Evolutionary conservation across 2,329 filamentous ascomycete genomes (phyloP).

Genomic region (Thielaviopsis musarum): DNA sequence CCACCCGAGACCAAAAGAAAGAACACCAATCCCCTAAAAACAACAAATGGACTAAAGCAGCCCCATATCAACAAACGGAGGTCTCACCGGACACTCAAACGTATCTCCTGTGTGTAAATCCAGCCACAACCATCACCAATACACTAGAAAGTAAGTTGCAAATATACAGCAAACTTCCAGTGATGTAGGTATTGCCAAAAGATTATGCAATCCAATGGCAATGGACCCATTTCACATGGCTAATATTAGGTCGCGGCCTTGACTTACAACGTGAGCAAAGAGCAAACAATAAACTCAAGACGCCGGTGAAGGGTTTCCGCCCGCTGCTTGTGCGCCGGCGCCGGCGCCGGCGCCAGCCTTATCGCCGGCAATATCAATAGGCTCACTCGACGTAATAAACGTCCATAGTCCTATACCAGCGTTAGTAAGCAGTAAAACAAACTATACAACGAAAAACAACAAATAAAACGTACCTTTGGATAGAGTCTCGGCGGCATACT

Average conservation of each 20-base stretch:
- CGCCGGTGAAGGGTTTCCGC: neutral
- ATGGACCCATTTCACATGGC: too few relatives aligned
- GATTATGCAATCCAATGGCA: too few relatives aligned
- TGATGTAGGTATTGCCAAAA: too few relatives aligned
- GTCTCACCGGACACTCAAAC: too few relatives aligned
- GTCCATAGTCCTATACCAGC: slow-evolving; percentile 9
- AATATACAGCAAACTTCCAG: too few relatives aligned
- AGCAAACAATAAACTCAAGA: neutral
- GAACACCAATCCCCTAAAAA: neutral
- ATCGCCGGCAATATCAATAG: slow-evolving; percentile 1
- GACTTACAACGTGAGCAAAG: neutral
- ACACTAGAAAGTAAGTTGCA: too few relatives aligned
- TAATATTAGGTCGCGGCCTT: too few relatives aligned
- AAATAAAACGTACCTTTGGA: slow-evolving; percentile 48
- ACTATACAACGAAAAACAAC: neutral
- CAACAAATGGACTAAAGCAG: neutral
- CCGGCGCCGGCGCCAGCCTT: neutral
- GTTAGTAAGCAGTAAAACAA: neutral
- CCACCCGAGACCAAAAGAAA: neutral
- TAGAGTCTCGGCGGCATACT: slow-evolving; percentile 84
- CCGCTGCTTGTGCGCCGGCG: neutral
- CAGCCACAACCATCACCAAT: too few relatives aligned
- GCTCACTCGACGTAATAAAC: slow-evolving; percentile 10
- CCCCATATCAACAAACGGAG: too few relatives aligned
- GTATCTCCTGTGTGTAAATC: too few relatives aligned